Conservation (phyloP, 2,329 filamentous ascomycete species). For the Talaromyces funiculosus region DNA sequence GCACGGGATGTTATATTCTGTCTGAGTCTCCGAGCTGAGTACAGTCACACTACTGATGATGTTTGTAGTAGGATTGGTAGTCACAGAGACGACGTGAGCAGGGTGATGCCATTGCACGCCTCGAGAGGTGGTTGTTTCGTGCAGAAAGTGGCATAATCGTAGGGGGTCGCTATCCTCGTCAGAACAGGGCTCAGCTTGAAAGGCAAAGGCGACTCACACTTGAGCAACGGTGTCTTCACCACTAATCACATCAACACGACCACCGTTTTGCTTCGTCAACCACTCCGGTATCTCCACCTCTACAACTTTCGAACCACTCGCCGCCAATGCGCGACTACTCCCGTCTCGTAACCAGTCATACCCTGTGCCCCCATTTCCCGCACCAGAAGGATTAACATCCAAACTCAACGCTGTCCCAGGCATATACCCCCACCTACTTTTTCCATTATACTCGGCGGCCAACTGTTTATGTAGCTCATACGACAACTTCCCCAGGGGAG, state of each 20-base stretch:
- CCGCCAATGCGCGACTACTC: slow-evolving; percentile 55
- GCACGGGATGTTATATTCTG: slow-evolving; percentile 48
- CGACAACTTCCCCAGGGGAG: slow-evolving; percentile 59
- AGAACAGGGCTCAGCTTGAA: neutral
- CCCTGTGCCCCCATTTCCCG: slow-evolving; percentile 39
- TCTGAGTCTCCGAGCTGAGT: slow-evolving; percentile 31
- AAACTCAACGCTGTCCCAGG: slow-evolving; percentile 56
- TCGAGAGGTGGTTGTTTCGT: slow-evolving; percentile 50
- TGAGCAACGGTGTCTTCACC: slow-evolving; percentile 58
- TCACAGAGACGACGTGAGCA: slow-evolving; percentile 50
- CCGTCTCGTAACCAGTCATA: slow-evolving; percentile 64
- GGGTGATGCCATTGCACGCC: slow-evolving; percentile 65
- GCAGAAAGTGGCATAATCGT: slow-evolving; percentile 60
- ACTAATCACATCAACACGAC: slow-evolving; percentile 57
- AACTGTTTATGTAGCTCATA: slow-evolving; percentile 64
- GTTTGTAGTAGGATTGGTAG: slow-evolving; percentile 44
- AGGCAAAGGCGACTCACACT: slow-evolving; percentile 46
- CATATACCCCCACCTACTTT: slow-evolving; percentile 54
- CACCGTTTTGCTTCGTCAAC: slow-evolving; percentile 53
- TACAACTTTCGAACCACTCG: slow-evolving; percentile 31
- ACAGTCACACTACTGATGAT: slow-evolving; percentile 51
- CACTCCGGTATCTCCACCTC: slow-evolving; percentile 47
- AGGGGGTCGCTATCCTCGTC: slow-evolving; percentile 54
- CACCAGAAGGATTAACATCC: slow-evolving; percentile 33
- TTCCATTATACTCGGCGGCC: slow-evolving; percentile 55